phyloP scores from a whole-genome alignment of 169 alveolate genomes.

The Plasmodium ovale region DNA sequence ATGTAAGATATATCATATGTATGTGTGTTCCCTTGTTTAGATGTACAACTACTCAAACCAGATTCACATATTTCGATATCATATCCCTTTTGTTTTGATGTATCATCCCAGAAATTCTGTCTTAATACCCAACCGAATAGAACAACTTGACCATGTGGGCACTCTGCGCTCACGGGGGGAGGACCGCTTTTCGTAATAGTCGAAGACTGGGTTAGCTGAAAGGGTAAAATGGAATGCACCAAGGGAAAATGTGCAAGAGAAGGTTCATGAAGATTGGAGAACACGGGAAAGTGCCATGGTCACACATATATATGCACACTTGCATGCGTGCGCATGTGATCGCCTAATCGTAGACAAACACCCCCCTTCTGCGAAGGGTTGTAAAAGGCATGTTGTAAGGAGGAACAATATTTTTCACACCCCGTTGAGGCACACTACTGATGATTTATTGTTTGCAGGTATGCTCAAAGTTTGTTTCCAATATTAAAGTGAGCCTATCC shows the following conservation, averaged over 20 bases:
- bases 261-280: neutral
- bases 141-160: conserved; percentile 75
- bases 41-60: conserved; percentile 71
- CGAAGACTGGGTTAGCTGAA: conserved; percentile 64
- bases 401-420: no score
- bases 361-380: no score
- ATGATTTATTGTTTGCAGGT: no score
- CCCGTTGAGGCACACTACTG: no score
- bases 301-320: neutral
- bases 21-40: conserved; percentile 75
- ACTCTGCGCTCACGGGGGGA: conserved; percentile 81
- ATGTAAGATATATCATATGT: conserved; percentile 71
- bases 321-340: no score
- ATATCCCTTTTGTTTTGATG: conserved; percentile 57
- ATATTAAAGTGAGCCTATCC: no score
- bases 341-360: no score
- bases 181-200: conserved; percentile 78
- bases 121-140: conserved; percentile 77
- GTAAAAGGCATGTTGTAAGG: no score
- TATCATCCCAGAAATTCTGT: conserved; percentile 64
- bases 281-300: neutral
- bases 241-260: neutral
- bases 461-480: no score
- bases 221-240: neutral
- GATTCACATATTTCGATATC: conserved; percentile 62